Percentiles rank a stretch among this genome's conserved stretches.
These are phyloP conservation scores for Rubia occidens DNA, from an alignment of 305 asterid genomes.

Conservation along the genomic window DNA sequence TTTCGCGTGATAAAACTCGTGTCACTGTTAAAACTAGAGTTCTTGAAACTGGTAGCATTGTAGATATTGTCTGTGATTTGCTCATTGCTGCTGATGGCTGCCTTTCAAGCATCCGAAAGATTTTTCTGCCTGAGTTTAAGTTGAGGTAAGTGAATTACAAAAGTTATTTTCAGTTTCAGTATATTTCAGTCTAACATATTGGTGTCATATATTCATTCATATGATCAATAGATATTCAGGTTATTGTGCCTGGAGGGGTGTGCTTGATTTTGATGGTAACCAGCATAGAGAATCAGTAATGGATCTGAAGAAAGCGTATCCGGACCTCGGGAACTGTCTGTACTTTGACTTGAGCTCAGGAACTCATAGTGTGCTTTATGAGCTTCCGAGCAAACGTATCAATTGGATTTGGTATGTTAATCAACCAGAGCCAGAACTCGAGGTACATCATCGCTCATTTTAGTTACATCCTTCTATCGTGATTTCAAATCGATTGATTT, in stretches of 20 bases:
- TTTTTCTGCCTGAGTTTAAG: slow-evolving; percentile 56
- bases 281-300: slow-evolving; percentile 42
- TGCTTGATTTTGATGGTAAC: slow-evolving; percentile 53
- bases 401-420: slow-evolving; percentile 91
- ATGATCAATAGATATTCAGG: slow-evolving; percentile 60
- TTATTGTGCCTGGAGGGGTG: slow-evolving; percentile 93
- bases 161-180: neutral
- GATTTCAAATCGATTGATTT: neutral
- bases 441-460: slow-evolving; percentile 35
- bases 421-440: slow-evolving; percentile 60
- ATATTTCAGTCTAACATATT: too few species aligned
- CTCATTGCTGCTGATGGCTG: slow-evolving; percentile 90
- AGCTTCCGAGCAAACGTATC: slow-evolving; percentile 46
- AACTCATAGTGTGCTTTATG: slow-evolving; percentile 57
- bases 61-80: slow-evolving; percentile 46
- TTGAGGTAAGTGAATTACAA: slow-evolving; percentile 41
- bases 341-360: slow-evolving; percentile 55
- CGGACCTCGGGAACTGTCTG: slow-evolving; percentile 64
- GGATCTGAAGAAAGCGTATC: slow-evolving; percentile 54
- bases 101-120: slow-evolving; percentile 48
- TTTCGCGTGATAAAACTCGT: slow-evolving; percentile 33
- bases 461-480: neutral
- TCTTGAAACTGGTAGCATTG: slow-evolving; percentile 38
- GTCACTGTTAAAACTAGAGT: slow-evolving; percentile 38
- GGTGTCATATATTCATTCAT: too few species aligned